Evolutionary conservation across 371 early-diverging fungal genomes (phyloP), one percentile per base, ranked within the genome.

Genomic region (Entomophthora muscae): DNA sequence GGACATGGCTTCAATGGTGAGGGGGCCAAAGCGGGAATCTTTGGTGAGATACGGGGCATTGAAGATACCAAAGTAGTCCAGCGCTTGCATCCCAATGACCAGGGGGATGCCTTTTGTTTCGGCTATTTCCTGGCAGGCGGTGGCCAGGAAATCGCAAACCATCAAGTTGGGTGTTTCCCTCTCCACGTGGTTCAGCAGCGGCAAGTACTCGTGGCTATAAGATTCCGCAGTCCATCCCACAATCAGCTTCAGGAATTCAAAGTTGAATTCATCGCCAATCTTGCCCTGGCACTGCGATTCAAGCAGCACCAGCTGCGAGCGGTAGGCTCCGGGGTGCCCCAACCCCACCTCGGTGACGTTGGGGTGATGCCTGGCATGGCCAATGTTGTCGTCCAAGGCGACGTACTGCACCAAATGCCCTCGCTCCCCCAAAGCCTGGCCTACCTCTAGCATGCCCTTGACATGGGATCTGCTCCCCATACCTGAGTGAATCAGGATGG

Each of bases 111-210:
- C 53, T 1, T 66, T 33, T 10, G 32, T 32, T 29, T 58, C 51
- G 12, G 70, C 70, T 26, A 65, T 64, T 53, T 70, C 70, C 21
- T 64, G 24, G 26, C 70, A 70, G 1, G 65, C 61, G 26, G 63
- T 28, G 29, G 68, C 62, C 12, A 70, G 22, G 24, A 66, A 66
- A 42, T 70, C 70, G 57, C 70, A 70, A 23, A 70, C 52, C 7
- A 61, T 66, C 26, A 66, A 23, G 3, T 63, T 42, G 3, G 68
- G 60, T 32, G 17, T 30, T 10, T 59, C 3, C 5, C 31, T 31
- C n/a, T 57, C 29, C 2, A 28, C 24, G 10, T n/a, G 12, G 12
- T 57, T 57, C 2, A n/a, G 3, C 2, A 57, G n/a, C n/a, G 57
- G 57, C 28, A 7, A 3, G n/a, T 26, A 57, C 3, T 17, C 17